Evolutionary conservation across 768 basidiomycete genomes (phyloP).

Genomic region (Suillus fuscotomentosus): DNA sequence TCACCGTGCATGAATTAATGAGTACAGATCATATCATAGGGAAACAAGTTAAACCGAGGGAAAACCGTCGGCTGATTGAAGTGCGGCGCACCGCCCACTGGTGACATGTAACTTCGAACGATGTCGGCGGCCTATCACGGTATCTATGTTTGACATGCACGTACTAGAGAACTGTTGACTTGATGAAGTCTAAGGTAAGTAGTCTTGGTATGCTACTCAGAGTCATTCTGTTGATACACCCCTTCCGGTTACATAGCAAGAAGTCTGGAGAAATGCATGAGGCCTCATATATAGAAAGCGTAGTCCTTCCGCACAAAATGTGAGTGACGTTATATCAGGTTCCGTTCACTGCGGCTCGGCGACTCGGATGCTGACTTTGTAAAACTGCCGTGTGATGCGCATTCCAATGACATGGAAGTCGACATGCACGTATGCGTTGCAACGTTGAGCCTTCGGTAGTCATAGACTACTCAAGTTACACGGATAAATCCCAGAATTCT

Average conservation of each 20-base stretch:
- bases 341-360: too few species aligned
- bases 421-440: too few species aligned
- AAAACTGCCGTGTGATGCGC: too few species aligned
- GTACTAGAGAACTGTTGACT: too few species aligned
- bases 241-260: neutral
- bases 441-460: slow-evolving; percentile 24
- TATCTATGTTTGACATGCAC: neutral
- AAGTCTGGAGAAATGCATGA: slow-evolving; percentile 18
- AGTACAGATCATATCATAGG: neutral
- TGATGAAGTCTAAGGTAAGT: too few species aligned
- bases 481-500: neutral
- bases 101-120: neutral
- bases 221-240: too few species aligned
- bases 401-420: too few species aligned
- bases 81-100: neutral
- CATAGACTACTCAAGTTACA: slow-evolving; percentile 19
- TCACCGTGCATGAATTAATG: neutral
- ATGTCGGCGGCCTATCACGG: slow-evolving; percentile 15
- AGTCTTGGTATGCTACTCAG: too few species aligned
- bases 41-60: neutral
- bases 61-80: neutral
- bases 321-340: slow-evolving; percentile 14
- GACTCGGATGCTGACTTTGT: too few species aligned
- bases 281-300: slow-evolving; percentile 24
- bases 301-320: slow-evolving; percentile 18